phyloP scores from a whole-genome alignment of 805 yeast genomes.

The Kuraishia ogatae region DNA sequence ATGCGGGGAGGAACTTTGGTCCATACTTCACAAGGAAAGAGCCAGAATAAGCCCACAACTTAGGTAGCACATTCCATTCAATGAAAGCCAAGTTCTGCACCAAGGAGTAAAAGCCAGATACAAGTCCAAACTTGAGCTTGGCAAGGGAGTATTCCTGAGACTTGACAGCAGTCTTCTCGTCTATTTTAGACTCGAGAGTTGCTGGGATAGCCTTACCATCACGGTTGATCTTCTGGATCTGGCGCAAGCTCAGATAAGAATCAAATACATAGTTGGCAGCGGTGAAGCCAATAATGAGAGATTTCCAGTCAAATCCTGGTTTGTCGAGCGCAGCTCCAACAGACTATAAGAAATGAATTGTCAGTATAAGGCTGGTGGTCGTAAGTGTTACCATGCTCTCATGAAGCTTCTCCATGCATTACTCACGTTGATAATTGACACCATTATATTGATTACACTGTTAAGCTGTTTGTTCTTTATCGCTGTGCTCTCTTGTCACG shows the following conservation, averaged over 20 bases:
- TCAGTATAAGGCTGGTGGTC: not conserved
- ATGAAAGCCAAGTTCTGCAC: constrained; percentile 50
- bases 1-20: constrained; percentile 12
- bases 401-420: no score
- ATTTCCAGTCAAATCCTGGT: constrained; percentile 74
- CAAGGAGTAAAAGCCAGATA: constrained; percentile 41
- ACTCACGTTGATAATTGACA: not conserved
- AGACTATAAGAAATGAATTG: not conserved
- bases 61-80: constrained; percentile 56
- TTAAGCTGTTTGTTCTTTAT: not conserved
- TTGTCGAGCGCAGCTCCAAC: constrained; percentile 28
- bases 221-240: constrained; percentile 54
- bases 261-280: constrained; percentile 71
- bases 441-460: not conserved
- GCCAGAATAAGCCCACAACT: constrained; percentile 46
- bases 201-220: constrained; percentile 47
- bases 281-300: constrained; percentile 63
- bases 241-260: constrained; percentile 66
- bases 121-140: constrained; percentile 60
- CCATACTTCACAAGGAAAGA: constrained; percentile 17
- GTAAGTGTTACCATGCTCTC: no score
- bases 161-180: constrained; percentile 64
- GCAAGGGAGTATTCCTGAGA: constrained; percentile 75
- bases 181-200: constrained; percentile 58
- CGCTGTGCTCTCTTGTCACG: not conserved